A percentile compares a stretch with the other conserved stretches of the same genome.
Conservation (phyloP, 2,329 filamentous ascomycete species). For the Westerdykella sp. region DNA sequence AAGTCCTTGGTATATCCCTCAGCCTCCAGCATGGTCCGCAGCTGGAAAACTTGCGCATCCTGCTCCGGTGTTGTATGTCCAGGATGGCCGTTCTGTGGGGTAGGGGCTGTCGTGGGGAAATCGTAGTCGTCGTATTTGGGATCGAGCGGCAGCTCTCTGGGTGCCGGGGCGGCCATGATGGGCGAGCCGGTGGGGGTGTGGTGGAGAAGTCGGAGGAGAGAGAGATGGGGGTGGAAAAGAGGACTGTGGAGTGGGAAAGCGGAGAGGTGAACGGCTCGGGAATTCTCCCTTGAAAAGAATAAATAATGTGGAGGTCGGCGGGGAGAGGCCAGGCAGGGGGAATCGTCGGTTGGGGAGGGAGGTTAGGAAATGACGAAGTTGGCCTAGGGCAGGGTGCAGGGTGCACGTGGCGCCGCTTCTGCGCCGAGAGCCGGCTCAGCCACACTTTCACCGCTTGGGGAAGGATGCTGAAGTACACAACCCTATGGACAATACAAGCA, state of each 20-base stretch:
- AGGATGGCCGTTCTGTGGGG: conserved; percentile 68
- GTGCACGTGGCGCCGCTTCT: conserved; percentile 18
- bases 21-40: conserved; percentile 77
- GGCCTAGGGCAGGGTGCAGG: conserved; percentile 10
- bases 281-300: not conserved
- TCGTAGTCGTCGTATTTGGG: conserved; percentile 96
- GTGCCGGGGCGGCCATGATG: conserved; percentile 28
- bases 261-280: not conserved
- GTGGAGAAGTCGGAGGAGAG: conserved; percentile 1
- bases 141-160: conserved; percentile 51
- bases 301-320: not conserved
- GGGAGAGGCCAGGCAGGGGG: conserved; percentile 1
- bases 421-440: not conserved
- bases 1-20: conserved; percentile 76
- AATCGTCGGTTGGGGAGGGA: conserved; percentile 6
- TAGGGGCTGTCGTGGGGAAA: conserved; percentile 72
- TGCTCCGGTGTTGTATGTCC: conserved; percentile 81
- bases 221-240: not conserved
- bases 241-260: not conserved
- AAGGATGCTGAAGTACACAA: too few species aligned
- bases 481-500: too few species aligned
- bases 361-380: conserved; percentile 23
- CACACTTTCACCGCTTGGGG: too few species aligned
- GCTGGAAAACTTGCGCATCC: conserved; percentile 81
- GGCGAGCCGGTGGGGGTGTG: not conserved